Conservation (phyloP, 352 stramenopile genomes). For the Phytophthora pisi region DNA sequence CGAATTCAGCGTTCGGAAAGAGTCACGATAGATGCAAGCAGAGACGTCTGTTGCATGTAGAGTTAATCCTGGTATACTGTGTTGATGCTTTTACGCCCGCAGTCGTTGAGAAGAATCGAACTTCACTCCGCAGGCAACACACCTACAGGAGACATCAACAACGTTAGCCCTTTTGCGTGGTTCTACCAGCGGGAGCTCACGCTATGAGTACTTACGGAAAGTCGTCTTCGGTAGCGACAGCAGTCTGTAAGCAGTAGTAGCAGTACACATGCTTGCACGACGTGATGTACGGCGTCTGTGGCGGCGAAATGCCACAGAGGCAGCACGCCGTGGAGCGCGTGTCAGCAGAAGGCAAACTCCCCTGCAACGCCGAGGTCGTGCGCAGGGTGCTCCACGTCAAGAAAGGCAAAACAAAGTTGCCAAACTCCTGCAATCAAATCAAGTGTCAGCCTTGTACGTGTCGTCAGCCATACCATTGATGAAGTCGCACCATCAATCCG, state of each 20-base stretch:
- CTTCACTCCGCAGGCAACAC: conserved; percentile 57
- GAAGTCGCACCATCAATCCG: conserved; percentile 69
- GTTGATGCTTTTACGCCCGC: conserved; percentile 25
- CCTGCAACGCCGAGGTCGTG: conserved; percentile 19
- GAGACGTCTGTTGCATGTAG: no score
- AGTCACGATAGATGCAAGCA: no score
- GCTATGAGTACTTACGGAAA: conserved; percentile 55
- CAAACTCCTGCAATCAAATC: conserved; percentile 61
- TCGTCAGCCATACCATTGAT: neutral
- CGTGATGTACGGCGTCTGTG: conserved; percentile 86
- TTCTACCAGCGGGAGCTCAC: neutral
- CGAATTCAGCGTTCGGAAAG: no score
- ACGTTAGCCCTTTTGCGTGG: neutral
- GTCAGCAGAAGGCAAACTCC: conserved; percentile 5
- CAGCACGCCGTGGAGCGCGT: conserved; percentile 51
- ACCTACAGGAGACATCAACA: conserved; percentile 41
- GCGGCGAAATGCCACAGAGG: conserved; percentile 62
- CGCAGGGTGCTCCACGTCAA: conserved; percentile 67
- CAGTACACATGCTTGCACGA: conserved; percentile 88
- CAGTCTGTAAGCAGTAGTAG: conserved; percentile 86
- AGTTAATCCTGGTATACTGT: no score
- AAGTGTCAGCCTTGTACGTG: neutral
- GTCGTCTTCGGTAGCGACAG: conserved; percentile 70
- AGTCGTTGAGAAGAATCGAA: conserved; percentile 77
- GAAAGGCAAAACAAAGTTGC: conserved; percentile 75